Evolutionary conservation across 345 rosid species (phyloP).

Genomic region (Gossypium stocksii): DNA sequence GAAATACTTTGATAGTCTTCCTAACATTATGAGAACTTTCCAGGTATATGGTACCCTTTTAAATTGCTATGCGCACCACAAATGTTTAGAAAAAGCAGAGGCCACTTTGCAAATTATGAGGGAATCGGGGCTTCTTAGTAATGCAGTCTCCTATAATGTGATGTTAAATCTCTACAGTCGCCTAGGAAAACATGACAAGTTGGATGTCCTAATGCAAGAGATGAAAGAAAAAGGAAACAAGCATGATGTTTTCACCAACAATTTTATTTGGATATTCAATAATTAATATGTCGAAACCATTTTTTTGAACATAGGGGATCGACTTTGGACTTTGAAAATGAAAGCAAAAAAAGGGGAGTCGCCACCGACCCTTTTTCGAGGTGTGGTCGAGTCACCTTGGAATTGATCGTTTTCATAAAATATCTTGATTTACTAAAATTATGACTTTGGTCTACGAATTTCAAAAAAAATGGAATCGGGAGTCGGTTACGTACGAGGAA

Average conservation of each 20-base stretch:
- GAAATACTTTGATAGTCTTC: conserved; percentile 33
- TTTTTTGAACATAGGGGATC: too few species aligned
- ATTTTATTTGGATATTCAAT: too few species aligned
- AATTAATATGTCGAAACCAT: too few species aligned
- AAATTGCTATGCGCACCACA: conserved; percentile 41
- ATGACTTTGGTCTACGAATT: too few species aligned
- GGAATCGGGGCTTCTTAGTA: conserved; percentile 25
- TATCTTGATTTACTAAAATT: too few species aligned
- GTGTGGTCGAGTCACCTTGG: too few species aligned
- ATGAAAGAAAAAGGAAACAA: conserved; percentile 46
- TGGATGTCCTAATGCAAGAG: conserved; percentile 43
- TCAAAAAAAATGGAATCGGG: too few species aligned
- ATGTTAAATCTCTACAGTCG: conserved; percentile 50
- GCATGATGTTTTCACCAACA: conserved; percentile 32
- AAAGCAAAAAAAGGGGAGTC: too few species aligned
- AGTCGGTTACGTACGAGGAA: too few species aligned
- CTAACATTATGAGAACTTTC: conserved; percentile 20
- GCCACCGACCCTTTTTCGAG: too few species aligned
- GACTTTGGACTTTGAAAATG: too few species aligned
- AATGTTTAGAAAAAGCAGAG: conserved; percentile 42
- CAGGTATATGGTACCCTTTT: conserved; percentile 48
- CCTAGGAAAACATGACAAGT: conserved; percentile 30
- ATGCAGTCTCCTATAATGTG: conserved; percentile 41
- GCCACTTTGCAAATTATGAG: conserved; percentile 33
- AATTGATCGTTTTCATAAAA: too few species aligned